These are phyloP conservation scores for Saccharum hybrid DNA, from an alignment of 202 grass and related monocot genomes.

Conservation along the genomic window DNA sequence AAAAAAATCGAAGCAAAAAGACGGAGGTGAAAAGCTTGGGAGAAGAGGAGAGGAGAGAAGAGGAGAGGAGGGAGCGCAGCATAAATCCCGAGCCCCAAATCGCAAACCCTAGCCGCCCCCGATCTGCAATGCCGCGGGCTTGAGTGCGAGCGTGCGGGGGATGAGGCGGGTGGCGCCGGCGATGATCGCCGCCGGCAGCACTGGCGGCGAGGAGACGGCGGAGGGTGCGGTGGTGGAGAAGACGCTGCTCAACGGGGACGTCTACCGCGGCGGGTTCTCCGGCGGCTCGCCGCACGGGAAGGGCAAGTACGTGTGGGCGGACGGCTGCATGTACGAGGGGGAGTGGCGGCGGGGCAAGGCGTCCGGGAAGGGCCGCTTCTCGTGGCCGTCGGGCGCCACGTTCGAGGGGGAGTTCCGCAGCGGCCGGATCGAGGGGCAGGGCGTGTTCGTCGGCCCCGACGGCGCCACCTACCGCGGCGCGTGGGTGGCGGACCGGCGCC, in stretches of 20 bases:
- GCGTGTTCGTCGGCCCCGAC: conserved; percentile 77
- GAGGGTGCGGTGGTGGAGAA: conserved; percentile 64
- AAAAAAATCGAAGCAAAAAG: conserved; percentile 22
- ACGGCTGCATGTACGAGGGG: conserved; percentile 99
- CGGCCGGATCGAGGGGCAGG: conserved; percentile 84
- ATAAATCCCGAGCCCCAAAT: conserved; percentile 42
- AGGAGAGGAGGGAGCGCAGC: neutral
- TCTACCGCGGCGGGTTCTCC: conserved; percentile 77
- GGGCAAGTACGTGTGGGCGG: conserved; percentile 95
- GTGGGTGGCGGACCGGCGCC: conserved; percentile 82
- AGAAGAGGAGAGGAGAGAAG: neutral
- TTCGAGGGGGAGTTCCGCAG: conserved; percentile 89
- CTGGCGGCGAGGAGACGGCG: conserved; percentile 39
- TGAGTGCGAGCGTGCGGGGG: neutral
- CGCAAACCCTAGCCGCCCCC: conserved; percentile 53
- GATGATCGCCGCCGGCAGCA: conserved; percentile 34
- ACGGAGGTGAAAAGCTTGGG: conserved; percentile 23
- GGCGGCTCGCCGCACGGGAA: conserved; percentile 68
- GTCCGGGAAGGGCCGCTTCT: conserved; percentile 89
- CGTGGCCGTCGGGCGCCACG: conserved; percentile 96
- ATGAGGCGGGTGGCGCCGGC: conserved; percentile 72
- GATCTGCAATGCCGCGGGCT: conserved; percentile 58
- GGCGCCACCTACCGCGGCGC: conserved; percentile 84
- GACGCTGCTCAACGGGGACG: conserved; percentile 79
- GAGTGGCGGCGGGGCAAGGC: conserved; percentile 94